These are phyloP conservation scores for Salix dunnii DNA, from an alignment of 345 rosid genomes.

Conservation along the genomic window DNA sequence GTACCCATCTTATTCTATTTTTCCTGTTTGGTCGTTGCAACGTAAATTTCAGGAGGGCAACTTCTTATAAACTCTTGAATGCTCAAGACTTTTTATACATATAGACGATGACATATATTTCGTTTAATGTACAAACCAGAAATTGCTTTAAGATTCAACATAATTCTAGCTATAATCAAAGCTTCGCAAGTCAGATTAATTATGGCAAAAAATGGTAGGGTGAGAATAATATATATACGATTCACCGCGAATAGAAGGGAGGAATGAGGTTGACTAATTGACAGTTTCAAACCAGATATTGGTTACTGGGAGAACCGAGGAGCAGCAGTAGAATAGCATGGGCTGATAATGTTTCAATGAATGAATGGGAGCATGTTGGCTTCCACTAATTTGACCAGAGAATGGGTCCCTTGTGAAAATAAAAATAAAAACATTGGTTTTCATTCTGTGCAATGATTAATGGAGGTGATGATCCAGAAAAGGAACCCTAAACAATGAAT, in stretches of 20 bases:
- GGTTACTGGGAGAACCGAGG: not conserved
- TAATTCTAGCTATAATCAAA: too few species aligned
- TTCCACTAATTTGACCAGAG: conserved; percentile 28
- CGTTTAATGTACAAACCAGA: too few species aligned
- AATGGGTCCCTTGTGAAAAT: conserved; percentile 18
- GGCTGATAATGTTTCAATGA: conserved; percentile 17
- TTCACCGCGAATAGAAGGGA: not conserved
- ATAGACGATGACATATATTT: too few species aligned
- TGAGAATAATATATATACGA: not conserved
- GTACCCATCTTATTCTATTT: not conserved
- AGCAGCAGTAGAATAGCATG: not conserved
- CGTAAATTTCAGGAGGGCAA: not conserved
- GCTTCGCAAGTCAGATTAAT: too few species aligned
- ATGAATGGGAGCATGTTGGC: conserved; percentile 35
- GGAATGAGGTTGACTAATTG: not conserved
- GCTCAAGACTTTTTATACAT: too few species aligned
- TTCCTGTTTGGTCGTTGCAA: conserved; percentile 3
- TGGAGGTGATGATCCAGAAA: conserved; percentile 30
- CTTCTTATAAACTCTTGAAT: too few species aligned
- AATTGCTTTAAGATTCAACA: too few species aligned
- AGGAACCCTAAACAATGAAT: conserved; percentile 22
- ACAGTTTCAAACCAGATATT: not conserved
- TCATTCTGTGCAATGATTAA: conserved; percentile 45
- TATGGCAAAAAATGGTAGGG: too few species aligned
- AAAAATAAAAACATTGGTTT: conserved; percentile 8